Evolutionary conservation across 2,329 filamentous ascomycete species (phyloP).

Genomic region (Pseudomassariella vexata): DNA sequence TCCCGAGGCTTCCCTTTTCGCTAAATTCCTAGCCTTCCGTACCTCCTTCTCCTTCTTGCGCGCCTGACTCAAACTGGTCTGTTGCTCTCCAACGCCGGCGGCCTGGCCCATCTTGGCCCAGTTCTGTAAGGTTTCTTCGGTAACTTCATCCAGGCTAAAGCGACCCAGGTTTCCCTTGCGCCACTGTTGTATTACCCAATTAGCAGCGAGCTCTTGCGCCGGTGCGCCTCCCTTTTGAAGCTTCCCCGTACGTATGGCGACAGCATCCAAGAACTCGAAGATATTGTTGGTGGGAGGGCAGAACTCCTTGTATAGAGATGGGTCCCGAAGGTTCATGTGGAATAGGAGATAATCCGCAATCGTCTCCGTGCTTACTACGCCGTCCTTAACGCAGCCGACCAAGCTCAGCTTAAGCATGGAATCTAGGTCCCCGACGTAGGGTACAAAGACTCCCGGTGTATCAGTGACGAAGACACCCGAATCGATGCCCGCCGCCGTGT

Average conservation of each 20-base stretch:
- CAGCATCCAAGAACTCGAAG: constrained; percentile 60
- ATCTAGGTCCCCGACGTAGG: constrained; percentile 78
- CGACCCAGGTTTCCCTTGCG: constrained; percentile 67
- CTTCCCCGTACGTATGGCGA: constrained; percentile 71
- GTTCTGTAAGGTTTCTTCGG: constrained; percentile 45
- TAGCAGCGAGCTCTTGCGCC: constrained; percentile 65
- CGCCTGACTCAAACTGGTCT: constrained; percentile 62
- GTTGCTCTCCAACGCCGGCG: constrained; percentile 39
- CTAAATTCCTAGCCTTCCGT: constrained; percentile 31
- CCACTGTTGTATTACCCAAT: constrained; percentile 80
- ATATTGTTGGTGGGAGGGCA: constrained; percentile 77
- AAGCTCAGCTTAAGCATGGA: constrained; percentile 94
- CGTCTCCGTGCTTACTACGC: constrained; percentile 69
- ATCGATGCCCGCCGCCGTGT: constrained; percentile 28
- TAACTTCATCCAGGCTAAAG: constrained; percentile 75
- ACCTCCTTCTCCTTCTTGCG: constrained; percentile 60
- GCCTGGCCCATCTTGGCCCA: constrained; percentile 7
- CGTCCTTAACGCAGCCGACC: constrained; percentile 85
- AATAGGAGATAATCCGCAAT: constrained; percentile 89
- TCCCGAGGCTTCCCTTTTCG: constrained; percentile 28
- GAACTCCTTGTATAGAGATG: constrained; percentile 56
- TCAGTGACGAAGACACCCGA: constrained; percentile 79
- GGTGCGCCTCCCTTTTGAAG: constrained; percentile 67
- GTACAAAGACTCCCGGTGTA: constrained; percentile 92
- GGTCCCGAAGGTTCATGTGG: constrained; percentile 66